Conservation (phyloP, 2,329 filamentous ascomycete genomes). For the Chrysoporthe deuterocubensis region DNA sequence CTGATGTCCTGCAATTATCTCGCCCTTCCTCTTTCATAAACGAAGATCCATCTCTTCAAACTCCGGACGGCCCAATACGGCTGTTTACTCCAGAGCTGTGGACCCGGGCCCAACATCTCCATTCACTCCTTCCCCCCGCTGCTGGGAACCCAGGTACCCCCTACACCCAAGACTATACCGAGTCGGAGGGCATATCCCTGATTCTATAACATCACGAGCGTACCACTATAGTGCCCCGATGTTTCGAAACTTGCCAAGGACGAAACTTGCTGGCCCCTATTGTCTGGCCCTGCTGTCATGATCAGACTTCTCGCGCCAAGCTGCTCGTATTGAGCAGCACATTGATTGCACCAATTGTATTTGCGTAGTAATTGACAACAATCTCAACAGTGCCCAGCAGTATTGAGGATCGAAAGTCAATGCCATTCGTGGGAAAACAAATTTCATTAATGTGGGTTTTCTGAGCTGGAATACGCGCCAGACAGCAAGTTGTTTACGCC, state of each 20-base stretch:
- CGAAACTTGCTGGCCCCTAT: background rate
- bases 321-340: background rate
- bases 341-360: background rate
- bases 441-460: background rate
- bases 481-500: background rate
- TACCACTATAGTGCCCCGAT: background rate
- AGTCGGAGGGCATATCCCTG: background rate
- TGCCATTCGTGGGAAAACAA: constrained; percentile 1
- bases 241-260: background rate
- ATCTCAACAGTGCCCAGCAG: background rate
- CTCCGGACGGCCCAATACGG: background rate
- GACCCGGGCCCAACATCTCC: background rate
- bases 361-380: background rate
- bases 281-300: background rate
- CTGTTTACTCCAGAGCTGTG: background rate
- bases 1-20: background rate
- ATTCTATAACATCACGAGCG: background rate
- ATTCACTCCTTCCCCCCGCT: background rate
- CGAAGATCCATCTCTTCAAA: background rate
- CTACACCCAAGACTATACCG: background rate
- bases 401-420: background rate
- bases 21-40: background rate
- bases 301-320: background rate
- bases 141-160: background rate
- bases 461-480: background rate